phyloP scores from a whole-genome alignment of 371 early-diverging fungal genomes.

The Lichtheimia ramosa region DNA sequence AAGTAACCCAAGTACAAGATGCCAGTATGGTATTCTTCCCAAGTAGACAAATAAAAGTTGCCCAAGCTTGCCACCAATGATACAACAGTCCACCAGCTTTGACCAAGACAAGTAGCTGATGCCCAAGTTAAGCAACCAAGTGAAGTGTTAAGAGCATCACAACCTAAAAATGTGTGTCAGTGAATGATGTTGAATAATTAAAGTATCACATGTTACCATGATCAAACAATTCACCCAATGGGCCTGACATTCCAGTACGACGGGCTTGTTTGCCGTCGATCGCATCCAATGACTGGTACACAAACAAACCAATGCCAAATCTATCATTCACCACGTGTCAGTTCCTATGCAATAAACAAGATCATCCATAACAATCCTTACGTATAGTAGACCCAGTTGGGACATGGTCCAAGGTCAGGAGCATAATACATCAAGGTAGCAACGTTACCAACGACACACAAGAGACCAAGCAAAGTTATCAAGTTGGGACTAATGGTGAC shows the following conservation, averaged over 20 bases:
- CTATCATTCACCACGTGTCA: constrained; percentile 29
- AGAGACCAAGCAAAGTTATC: constrained; percentile 94
- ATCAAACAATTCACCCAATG: constrained; percentile 95
- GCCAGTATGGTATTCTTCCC: constrained; percentile 97
- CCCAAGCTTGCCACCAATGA: constrained; percentile 60
- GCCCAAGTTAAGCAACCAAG: constrained; percentile 62
- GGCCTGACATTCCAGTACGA: constrained; percentile 85
- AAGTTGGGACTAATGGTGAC: constrained; percentile 87
- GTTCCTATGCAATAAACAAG: background rate
- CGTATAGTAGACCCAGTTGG: constrained; percentile 86
- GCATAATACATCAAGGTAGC: constrained; percentile 68
- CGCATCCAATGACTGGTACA: constrained; percentile 95
- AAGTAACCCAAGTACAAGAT: constrained; percentile 88
- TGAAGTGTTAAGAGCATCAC: constrained; percentile 89
- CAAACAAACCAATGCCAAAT: constrained; percentile 86
- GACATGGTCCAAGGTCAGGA: constrained; percentile 80
- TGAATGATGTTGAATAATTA: background rate
- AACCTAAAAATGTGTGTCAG: constrained; percentile 43
- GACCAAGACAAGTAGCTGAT: constrained; percentile 71
- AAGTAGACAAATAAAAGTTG: constrained; percentile 92
- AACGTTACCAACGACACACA: constrained; percentile 79
- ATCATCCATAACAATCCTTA: constrained; percentile 14
- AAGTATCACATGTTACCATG: constrained; percentile 58
- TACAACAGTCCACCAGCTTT: constrained; percentile 75
- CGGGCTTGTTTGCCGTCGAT: constrained; percentile 99